Evolutionary conservation across 2,329 filamentous ascomycete genomes (phyloP).

Genomic region (Shiraia sp.): DNA sequence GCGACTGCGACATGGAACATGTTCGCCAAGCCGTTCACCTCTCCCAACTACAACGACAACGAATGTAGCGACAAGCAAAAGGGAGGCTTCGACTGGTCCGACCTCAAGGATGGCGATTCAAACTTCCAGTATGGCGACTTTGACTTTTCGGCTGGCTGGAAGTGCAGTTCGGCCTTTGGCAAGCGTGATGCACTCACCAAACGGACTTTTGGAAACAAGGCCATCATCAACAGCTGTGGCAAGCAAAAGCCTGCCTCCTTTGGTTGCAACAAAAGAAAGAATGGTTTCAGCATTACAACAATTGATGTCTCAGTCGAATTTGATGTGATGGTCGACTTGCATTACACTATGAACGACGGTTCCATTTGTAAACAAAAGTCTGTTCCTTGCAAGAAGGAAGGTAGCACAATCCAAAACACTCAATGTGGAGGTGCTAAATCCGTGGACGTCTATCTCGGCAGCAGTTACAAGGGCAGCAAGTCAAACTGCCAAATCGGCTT

Average conservation of each 20-base stretch:
- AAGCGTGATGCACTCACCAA: conserved; percentile 62
- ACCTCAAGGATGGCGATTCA: conserved; percentile 51
- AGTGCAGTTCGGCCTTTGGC: conserved; percentile 64
- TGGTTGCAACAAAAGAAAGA: conserved; percentile 60
- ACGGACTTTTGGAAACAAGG: conserved; percentile 49
- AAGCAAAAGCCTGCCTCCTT: conserved; percentile 64
- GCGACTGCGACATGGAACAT: conserved; percentile 55
- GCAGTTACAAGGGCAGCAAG: conserved; percentile 52
- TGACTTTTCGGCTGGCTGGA: conserved; percentile 65
- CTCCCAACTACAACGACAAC: conserved; percentile 75
- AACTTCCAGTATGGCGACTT: conserved; percentile 73
- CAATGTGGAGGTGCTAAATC: conserved; percentile 91
- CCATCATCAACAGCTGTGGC: conserved; percentile 50
- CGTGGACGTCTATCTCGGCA: conserved; percentile 69
- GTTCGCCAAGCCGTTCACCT: conserved; percentile 61
- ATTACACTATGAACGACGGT: conserved; percentile 85
- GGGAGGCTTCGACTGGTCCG: conserved; percentile 72
- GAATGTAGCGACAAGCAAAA: conserved; percentile 73
- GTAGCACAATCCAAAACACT: conserved; percentile 74
- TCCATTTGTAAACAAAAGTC: conserved; percentile 76
- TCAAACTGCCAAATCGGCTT: conserved; percentile 71
- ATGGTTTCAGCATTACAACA: conserved; percentile 73
- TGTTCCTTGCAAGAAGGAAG: conserved; percentile 52
- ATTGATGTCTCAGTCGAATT: conserved; percentile 75
- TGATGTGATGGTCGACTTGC: conserved; percentile 79